Conservation (phyloP, 1,284 basidiomycete genomes). For the Papiliotrema laurentii region DNA sequence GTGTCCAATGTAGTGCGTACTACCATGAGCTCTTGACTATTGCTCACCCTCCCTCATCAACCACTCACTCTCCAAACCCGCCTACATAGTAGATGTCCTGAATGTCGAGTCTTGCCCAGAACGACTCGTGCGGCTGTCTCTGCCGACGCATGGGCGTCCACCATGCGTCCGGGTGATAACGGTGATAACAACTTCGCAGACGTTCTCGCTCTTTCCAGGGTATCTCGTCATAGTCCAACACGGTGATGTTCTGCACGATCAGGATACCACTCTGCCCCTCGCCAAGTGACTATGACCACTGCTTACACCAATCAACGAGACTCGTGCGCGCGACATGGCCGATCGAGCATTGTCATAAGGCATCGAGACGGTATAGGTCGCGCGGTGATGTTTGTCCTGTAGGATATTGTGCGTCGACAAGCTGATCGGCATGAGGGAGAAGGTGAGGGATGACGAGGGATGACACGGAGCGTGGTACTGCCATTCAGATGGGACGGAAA, state of each 20-base stretch:
- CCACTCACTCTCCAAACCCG: constrained; percentile 58
- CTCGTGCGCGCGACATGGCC: constrained; percentile 48
- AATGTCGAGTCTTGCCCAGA: constrained; percentile 42
- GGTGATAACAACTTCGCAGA: constrained; percentile 30
- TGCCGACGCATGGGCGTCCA: constrained; percentile 37
- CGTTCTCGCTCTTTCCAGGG: constrained; percentile 14
- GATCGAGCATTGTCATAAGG: constrained; percentile 47
- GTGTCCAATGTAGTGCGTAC: constrained; percentile 57
- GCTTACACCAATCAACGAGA: constrained; percentile 57
- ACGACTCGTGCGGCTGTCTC: constrained; percentile 31
- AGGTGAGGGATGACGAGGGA: constrained; percentile 58
- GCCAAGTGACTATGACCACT: not conserved
- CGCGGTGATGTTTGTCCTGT: constrained; percentile 49
- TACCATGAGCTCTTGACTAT: constrained; percentile 13
- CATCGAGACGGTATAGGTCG: constrained; percentile 56
- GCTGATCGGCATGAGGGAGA: constrained; percentile 62
- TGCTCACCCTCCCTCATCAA: not conserved
- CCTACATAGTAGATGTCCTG: constrained; percentile 62
- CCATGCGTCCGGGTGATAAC: constrained; percentile 42
- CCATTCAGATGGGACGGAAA: constrained; percentile 35
- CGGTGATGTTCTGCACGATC: constrained; percentile 33
- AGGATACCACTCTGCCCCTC: not conserved
- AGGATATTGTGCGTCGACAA: constrained; percentile 59
- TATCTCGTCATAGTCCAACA: constrained; percentile 23
- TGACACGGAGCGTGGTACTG: constrained; percentile 54